Evolutionary conservation across 2,329 filamentous ascomycete genomes (phyloP), one percentile per base, ranked within the genome.

Genomic region (Aspergillus sp.): DNA sequence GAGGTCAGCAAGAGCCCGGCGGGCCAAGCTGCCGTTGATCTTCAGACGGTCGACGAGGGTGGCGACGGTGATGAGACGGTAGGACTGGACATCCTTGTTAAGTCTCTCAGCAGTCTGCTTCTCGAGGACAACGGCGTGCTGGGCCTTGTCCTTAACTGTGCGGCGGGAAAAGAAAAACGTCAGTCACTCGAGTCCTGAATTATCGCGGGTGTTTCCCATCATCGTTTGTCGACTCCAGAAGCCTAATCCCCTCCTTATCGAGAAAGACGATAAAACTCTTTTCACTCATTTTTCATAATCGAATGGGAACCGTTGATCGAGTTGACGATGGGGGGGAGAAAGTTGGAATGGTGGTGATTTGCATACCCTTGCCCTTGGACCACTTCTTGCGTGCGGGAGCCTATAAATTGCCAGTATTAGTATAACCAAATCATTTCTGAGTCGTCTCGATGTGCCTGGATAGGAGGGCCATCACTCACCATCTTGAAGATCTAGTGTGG

Each of bases 141-240:
- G 90, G 84, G 95, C 94, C 93, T 99, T 99, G 89, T 99, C 95
- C 95, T 99, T 99, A 87, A 99, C 95, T 92, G 81, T 85, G 68
- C 24, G 50, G 57, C n/a, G 45, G 20, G 12, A 57, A 57, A 61
- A 65, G 64, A 63, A 65, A 62, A 14, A 36, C 45, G 22, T 47
- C 20, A 47, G 45, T 47, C 45, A 47, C 18, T 22, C 16, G 36
- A 3, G 7, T 22, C 57, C 29, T 39, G 57, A 22, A 56, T 65
- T 53, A 65, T 62, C 52, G 14, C 16, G 45, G 6, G 2, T 9
- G 2, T 42, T 46, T 31, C 16, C 50, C 22, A 26, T 49, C 31
- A 31, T 55, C 52, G 26, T 24, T 29, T 20, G 49, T 49, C 22
- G 6, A 46, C 31, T 14, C 26, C 5, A 6, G 26, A n/a, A 36